Conservation (phyloP, 192 early-diverging fungal genomes). For the Coemansia sp. region DNA sequence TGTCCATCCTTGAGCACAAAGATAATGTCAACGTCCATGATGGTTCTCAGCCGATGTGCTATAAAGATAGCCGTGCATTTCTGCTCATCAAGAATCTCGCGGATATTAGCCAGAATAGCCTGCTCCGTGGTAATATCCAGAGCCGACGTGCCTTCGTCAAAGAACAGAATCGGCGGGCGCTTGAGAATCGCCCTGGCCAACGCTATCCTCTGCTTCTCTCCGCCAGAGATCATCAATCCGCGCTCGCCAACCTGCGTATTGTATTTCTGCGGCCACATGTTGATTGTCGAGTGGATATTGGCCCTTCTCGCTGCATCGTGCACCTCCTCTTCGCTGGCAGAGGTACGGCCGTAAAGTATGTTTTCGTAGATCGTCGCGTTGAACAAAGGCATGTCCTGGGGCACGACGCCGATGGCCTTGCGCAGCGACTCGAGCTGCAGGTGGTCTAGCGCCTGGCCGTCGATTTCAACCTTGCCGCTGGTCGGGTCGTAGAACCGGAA, state of each 20-base stretch:
- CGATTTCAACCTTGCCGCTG: conserved; percentile 74
- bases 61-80: conserved; percentile 87
- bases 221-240: conserved; percentile 69
- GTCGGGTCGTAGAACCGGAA: conserved; percentile 94
- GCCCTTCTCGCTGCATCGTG: conserved; percentile 58
- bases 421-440: conserved; percentile 81
- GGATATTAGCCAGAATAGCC: conserved; percentile 79
- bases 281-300: conserved; percentile 62
- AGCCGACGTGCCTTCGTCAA: conserved; percentile 66
- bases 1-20: conserved; percentile 85
- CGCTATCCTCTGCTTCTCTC: conserved; percentile 66
- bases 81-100: conserved; percentile 63
- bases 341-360: conserved; percentile 81
- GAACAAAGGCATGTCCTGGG: conserved; percentile 91
- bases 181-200: conserved; percentile 53
- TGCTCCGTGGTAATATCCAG: conserved; percentile 64
- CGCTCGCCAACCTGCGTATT: conserved; percentile 69
- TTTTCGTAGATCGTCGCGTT: conserved; percentile 91
- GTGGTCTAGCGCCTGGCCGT: conserved; percentile 77
- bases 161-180: conserved; percentile 58
- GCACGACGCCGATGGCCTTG: conserved; percentile 77
- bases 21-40: conserved; percentile 87
- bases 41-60: conserved; percentile 89
- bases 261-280: conserved; percentile 58
- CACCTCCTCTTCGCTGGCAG: conserved; percentile 61